Evolutionary conservation across 164 flowering plant species (phyloP).

Genomic region (Umbilicus rupestris): DNA sequence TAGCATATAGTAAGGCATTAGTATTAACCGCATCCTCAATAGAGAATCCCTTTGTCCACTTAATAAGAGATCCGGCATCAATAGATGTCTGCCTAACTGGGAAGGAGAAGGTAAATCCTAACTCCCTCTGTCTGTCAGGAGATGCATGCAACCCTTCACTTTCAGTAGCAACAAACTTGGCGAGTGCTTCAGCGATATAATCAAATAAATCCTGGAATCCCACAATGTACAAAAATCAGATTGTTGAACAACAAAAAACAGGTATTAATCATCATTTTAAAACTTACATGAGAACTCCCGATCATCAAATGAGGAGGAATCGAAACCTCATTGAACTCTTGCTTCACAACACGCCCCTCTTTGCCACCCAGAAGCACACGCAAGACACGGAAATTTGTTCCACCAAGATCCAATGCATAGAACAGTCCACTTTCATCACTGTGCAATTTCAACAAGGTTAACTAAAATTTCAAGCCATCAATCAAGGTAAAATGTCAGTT

Average conservation of each 20-base stretch:
- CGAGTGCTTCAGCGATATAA: conserved; percentile 67
- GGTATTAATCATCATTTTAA: neutral
- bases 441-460: neutral
- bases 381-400: conserved; percentile 89
- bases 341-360: conserved; percentile 44
- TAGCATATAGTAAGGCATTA: neutral
- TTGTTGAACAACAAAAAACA: conserved; percentile 10
- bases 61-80: conserved; percentile 65
- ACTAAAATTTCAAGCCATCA: no score
- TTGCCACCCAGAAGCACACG: conserved; percentile 79
- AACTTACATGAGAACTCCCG: conserved; percentile 62
- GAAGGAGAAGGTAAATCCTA: conserved; percentile 93
- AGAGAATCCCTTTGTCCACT: conserved; percentile 88
- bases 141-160: conserved; percentile 44
- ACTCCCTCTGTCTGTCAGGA: conserved; percentile 74
- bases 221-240: no score
- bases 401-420: conserved; percentile 95
- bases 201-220: conserved; percentile 63
- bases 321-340: conserved; percentile 78
- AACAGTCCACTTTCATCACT: conserved; percentile 82
- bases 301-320: conserved; percentile 88
- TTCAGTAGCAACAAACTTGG: conserved; percentile 78
- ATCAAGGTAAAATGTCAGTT: neutral
- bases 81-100: conserved; percentile 77
- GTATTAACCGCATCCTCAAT: conserved; percentile 65